phyloP scores from a whole-genome alignment of 1,284 basidiomycete genomes.

The Pseudomicrostroma phylloplanum region DNA sequence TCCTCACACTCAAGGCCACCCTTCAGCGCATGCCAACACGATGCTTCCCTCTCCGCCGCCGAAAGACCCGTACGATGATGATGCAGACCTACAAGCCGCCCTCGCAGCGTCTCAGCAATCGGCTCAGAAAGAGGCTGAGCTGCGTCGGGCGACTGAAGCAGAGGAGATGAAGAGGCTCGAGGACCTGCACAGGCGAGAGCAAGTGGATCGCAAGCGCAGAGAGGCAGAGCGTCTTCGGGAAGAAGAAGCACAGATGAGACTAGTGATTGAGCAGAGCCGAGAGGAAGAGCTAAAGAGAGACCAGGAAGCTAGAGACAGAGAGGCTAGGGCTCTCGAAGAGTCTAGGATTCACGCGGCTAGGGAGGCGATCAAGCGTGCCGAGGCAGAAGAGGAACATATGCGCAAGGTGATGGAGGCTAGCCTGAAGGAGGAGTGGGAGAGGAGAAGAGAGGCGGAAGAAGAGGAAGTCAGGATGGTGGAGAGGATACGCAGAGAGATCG shows the following conservation, averaged over 20 bases:
- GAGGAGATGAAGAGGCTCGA: not conserved
- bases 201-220: not conserved
- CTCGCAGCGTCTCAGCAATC: slow-evolving; percentile 1
- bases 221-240: slow-evolving; percentile 11
- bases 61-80: not conserved
- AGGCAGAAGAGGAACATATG: slow-evolving; percentile 11
- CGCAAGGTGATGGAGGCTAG: slow-evolving; percentile 11
- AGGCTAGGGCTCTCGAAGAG: slow-evolving; percentile 8
- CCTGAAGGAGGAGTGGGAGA: slow-evolving; percentile 6
- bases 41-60: too few species aligned
- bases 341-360: slow-evolving; percentile 5
- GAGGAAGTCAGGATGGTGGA: not conserved
- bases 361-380: not conserved
- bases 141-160: not conserved
- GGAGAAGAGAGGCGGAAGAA: slow-evolving; percentile 11
- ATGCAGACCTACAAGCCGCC: not conserved
- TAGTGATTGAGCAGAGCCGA: slow-evolving; percentile 2
- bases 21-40: too few species aligned
- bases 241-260: slow-evolving; percentile 4
- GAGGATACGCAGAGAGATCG: slow-evolving; percentile 4
- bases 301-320: slow-evolving; percentile 6
- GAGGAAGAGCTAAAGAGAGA: not conserved
- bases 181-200: not conserved
- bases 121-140: not conserved
- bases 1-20: not conserved